Percentiles rank a stretch among this genome's conserved stretches.
These are phyloP conservation scores for Tagetes erecta DNA, from an alignment of 129 eudicot genomes.

Conservation along the genomic window DNA sequence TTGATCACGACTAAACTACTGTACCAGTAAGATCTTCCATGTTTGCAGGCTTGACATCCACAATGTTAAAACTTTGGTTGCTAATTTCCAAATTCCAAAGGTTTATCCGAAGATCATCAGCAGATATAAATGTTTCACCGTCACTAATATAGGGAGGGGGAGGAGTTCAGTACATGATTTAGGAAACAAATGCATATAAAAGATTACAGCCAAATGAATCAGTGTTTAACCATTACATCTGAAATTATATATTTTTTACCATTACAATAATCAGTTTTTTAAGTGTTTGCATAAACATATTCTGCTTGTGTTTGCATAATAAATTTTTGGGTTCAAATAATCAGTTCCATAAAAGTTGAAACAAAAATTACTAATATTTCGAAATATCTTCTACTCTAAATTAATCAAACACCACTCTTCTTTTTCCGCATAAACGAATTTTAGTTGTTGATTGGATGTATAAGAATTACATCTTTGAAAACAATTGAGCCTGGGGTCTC, in stretches of 20 bases:
- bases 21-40: conserved; percentile 95
- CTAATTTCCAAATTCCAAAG: conserved; percentile 97
- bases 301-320: background rate
- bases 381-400: conserved; percentile 6
- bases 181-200: conserved; percentile 20
- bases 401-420: background rate
- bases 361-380: background rate
- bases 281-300: background rate
- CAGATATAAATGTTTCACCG: conserved; percentile 96
- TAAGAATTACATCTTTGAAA: background rate
- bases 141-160: conserved; percentile 51
- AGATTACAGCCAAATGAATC: conserved; percentile 13
- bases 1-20: conserved; percentile 13
- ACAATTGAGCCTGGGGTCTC: background rate
- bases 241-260: background rate
- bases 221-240: conserved; percentile 12
- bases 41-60: conserved; percentile 91
- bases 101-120: conserved; percentile 92
- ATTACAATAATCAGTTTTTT: background rate
- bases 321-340: background rate
- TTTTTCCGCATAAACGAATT: background rate
- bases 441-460: background rate
- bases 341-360: background rate
- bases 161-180: conserved; percentile 20
- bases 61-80: conserved; percentile 91